Conservation (phyloP, 1,284 basidiomycete genomes). For the Anthracocystis setariae region DNA sequence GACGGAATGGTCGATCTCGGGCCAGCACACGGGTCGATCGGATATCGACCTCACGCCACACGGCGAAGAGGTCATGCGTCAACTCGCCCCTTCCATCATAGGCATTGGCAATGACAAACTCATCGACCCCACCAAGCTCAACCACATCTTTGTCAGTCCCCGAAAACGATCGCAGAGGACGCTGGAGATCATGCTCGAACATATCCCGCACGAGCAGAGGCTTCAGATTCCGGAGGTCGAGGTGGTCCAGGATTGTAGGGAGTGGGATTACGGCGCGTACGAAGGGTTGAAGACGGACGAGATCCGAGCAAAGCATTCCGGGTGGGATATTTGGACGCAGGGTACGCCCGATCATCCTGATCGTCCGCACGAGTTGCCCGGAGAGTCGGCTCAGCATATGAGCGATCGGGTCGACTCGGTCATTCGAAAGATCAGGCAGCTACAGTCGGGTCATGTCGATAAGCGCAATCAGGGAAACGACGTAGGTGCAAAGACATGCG, state of each 20-base stretch:
- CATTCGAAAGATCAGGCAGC: constrained; percentile 53
- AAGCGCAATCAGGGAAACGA: constrained; percentile 45
- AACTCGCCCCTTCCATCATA: constrained; percentile 58
- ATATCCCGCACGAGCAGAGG: constrained; percentile 37
- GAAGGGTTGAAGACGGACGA: constrained; percentile 63
- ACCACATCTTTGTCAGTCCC: constrained; percentile 59
- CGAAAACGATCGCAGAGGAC: constrained; percentile 56
- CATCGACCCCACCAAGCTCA: constrained; percentile 55
- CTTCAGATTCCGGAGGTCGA: constrained; percentile 41
- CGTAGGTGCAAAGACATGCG: constrained; percentile 49
- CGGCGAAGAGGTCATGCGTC: constrained; percentile 59
- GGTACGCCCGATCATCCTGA: constrained; percentile 61
- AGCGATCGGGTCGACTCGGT: constrained; percentile 59
- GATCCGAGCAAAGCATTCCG: constrained; percentile 53
- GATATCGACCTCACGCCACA: constrained; percentile 62
- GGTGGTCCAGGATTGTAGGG: constrained; percentile 57
- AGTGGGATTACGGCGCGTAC: constrained; percentile 67
- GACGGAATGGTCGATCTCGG: constrained; percentile 65
- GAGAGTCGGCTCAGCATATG: constrained; percentile 62
- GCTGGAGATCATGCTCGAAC: constrained; percentile 57
- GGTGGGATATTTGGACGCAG: constrained; percentile 65
- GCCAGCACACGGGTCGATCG: constrained; percentile 64
- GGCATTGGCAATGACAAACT: constrained; percentile 53
- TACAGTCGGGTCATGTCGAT: constrained; percentile 56
- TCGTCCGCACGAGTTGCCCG: constrained; percentile 48